Percentiles rank a stretch among this genome's conserved stretches.
Conservation (phyloP, 805 yeast species). For the Schwanniomyces pseudopolymorphus region DNA sequence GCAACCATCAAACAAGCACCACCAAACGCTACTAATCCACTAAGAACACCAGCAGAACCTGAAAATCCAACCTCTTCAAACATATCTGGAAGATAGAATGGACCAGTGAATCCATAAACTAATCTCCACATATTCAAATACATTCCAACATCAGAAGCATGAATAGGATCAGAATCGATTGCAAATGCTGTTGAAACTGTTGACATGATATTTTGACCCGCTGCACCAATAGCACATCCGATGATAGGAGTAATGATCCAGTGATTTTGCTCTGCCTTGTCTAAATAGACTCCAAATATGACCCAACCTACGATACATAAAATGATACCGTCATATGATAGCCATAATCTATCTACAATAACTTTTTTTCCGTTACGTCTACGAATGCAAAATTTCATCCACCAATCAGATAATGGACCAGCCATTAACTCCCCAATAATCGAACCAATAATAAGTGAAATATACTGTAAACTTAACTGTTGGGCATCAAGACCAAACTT, state of each 20-base stretch:
- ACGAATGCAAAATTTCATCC: conserved; percentile 16
- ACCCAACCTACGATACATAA: conserved; percentile 18
- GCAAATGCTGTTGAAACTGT: conserved; percentile 20
- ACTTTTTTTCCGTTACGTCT: conserved; percentile 7
- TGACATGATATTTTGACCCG: conserved; percentile 21
- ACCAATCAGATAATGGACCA: conserved; percentile 22
- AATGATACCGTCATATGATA: conserved; percentile 19
- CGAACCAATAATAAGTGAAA: conserved; percentile 20
- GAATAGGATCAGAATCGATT: conserved; percentile 15
- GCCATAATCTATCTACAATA: conserved; percentile 17
- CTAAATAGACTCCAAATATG: conserved; percentile 19
- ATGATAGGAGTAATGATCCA: conserved; percentile 22
- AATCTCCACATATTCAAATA: conserved; percentile 19
- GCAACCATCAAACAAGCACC: conserved; percentile 1
- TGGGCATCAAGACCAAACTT: conserved; percentile 18
- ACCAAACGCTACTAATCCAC: conserved; percentile 8
- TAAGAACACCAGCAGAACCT: conserved; percentile 9
- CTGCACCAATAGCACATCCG: conserved; percentile 23
- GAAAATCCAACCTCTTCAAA: conserved; percentile 13
- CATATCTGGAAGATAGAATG: conserved; percentile 26
- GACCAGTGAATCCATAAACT: conserved; percentile 22
- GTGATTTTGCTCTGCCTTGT: conserved; percentile 11
- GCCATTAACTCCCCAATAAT: conserved; percentile 21
- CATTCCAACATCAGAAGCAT: conserved; percentile 20
- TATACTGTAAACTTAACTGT: conserved; percentile 19